Evolutionary conservation across 495 filamentous ascomycete genomes (phyloP).

Genomic region (Viridothelium virens): DNA sequence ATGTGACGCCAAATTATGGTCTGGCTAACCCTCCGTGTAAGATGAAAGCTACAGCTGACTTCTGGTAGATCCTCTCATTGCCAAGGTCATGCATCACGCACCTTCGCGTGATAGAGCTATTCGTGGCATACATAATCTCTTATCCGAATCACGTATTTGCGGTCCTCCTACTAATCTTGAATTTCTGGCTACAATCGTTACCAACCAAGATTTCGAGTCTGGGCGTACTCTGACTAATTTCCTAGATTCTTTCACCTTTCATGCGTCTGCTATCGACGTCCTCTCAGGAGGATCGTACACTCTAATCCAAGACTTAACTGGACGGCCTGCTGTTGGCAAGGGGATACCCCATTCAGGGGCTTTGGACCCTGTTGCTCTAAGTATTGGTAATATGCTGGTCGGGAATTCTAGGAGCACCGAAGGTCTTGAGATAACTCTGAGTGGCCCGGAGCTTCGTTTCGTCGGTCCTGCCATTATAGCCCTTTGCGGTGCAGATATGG

Average conservation of each 20-base stretch:
- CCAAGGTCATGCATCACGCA: conserved; percentile 52
- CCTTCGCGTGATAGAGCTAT: conserved; percentile 39
- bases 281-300: conserved; percentile 50
- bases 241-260: conserved; percentile 44
- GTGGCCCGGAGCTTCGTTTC: conserved; percentile 52
- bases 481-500: conserved; percentile 48
- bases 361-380: conserved; percentile 49
- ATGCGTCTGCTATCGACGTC: conserved; percentile 49
- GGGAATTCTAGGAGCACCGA: conserved; percentile 47
- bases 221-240: conserved; percentile 50
- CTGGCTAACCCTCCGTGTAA: conserved; percentile 13
- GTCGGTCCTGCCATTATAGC: conserved; percentile 43
- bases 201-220: conserved; percentile 35
- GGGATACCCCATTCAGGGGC: conserved; percentile 47
- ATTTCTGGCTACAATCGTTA: conserved; percentile 44
- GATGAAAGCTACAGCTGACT: conserved; percentile 4
- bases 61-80: conserved; percentile 49
- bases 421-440: conserved; percentile 52
- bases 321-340: conserved; percentile 45
- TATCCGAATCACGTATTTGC: conserved; percentile 41
- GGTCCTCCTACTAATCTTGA: conserved; percentile 53
- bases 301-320: conserved; percentile 51
- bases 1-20: conserved; percentile 50
- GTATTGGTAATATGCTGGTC: conserved; percentile 51
- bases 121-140: conserved; percentile 37